A percentile compares a stretch with the other conserved stretches of the same genome.
These are phyloP conservation scores for Kregervanrija fluxuum DNA, from an alignment of 805 yeast species.

Conservation along the genomic window DNA sequence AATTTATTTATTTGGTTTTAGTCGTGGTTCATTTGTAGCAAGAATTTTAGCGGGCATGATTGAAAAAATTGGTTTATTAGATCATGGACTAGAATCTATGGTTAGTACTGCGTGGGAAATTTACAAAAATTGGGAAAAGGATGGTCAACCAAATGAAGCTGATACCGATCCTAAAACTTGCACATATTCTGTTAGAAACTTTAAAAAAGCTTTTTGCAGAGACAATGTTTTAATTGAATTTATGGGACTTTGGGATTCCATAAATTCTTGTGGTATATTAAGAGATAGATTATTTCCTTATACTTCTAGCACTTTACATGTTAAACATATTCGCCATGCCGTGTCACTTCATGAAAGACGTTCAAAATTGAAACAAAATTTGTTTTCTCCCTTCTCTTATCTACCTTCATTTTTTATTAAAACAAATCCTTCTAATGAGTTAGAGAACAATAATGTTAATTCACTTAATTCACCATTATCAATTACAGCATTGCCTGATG, in stretches of 20 bases:
- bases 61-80: constrained; percentile 53
- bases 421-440: constrained; percentile 8
- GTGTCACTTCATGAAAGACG: constrained; percentile 62
- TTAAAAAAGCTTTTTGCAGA: constrained; percentile 45
- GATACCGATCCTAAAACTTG: constrained; percentile 23
- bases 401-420: constrained; percentile 18
- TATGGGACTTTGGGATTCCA: constrained; percentile 66
- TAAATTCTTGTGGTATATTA: constrained; percentile 57
- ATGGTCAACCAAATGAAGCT: constrained; percentile 42
- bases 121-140: constrained; percentile 52
- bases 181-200: constrained; percentile 45
- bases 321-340: constrained; percentile 59
- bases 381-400: constrained; percentile 39
- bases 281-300: constrained; percentile 54
- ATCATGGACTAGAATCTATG: constrained; percentile 48
- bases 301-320: constrained; percentile 42
- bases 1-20: constrained; percentile 51
- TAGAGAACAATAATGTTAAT: constrained; percentile 4
- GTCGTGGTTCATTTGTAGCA: constrained; percentile 61
- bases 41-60: constrained; percentile 61
- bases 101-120: constrained; percentile 56
- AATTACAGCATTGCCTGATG: neutral
- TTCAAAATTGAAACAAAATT: constrained; percentile 52
- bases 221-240: constrained; percentile 40
- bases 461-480: neutral